phyloP scores from a whole-genome alignment of 2,329 filamentous ascomycete genomes.

The Basipetospora chlamydospora region DNA sequence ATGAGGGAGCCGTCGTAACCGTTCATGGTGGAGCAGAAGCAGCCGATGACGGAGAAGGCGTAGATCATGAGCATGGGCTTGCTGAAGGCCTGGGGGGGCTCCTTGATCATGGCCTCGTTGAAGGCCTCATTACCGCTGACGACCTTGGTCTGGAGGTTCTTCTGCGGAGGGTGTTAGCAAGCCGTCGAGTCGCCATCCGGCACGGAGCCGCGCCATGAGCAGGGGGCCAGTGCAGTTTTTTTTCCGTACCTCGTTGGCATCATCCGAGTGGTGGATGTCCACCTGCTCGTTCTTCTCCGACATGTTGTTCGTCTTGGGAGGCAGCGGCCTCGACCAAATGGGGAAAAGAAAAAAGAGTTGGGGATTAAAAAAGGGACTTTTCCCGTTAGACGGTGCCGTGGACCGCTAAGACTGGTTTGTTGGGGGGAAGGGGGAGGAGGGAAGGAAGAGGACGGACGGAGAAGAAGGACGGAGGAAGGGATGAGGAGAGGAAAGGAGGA shows the following conservation, averaged over 20 bases:
- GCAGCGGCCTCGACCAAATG: too few relatives aligned
- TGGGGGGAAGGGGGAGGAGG: neutral
- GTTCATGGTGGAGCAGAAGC: slow-evolving; percentile 36
- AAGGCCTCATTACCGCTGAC: slow-evolving; percentile 6
- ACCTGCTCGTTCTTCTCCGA: neutral
- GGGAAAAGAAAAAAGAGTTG: too few relatives aligned
- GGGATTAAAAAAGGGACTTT: slow-evolving; percentile 28
- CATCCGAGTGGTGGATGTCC: neutral
- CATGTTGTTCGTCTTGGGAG: neutral
- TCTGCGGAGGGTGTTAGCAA: too few relatives aligned
- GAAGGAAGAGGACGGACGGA: neutral
- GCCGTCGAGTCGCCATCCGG: too few relatives aligned
- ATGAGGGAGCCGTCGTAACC: slow-evolving; percentile 37
- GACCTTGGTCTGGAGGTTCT: slow-evolving; percentile 70
- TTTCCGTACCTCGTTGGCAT: slow-evolving; percentile 2
- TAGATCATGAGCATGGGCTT: slow-evolving; percentile 25
- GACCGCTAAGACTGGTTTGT: too few relatives aligned
- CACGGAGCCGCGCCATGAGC: too few relatives aligned
- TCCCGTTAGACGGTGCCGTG: too few relatives aligned
- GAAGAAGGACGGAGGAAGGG: neutral
- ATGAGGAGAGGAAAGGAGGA: neutral
- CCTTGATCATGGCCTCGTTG: slow-evolving; percentile 42
- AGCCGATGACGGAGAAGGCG: slow-evolving; percentile 28
- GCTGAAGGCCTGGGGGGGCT: slow-evolving; percentile 29
- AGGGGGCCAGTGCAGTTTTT: too few relatives aligned